Evolutionary conservation across 1,284 basidiomycete species (phyloP).

Genomic region (Leccinum colubrinum): DNA sequence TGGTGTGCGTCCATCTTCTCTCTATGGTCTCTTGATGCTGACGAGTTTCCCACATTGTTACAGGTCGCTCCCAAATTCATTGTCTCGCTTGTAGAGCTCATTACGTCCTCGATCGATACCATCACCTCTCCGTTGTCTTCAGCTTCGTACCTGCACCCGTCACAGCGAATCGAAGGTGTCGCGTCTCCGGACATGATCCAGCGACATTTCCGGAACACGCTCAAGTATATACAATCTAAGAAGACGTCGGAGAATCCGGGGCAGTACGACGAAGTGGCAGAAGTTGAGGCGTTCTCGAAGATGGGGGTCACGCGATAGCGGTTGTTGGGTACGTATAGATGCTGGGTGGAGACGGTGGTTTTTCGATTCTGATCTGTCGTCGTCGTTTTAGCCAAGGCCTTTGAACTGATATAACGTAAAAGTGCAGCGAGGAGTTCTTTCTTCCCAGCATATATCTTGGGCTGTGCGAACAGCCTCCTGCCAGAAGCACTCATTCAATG

Average conservation of each 20-base stretch:
- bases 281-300: too few species aligned
- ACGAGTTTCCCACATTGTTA: not conserved
- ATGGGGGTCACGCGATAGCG: slow-evolving; percentile 1
- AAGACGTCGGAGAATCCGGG: too few species aligned
- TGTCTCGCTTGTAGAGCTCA: slow-evolving; percentile 90
- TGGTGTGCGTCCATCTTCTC: slow-evolving; percentile 37
- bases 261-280: too few species aligned
- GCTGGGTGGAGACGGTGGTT: too few species aligned
- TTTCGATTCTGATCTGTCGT: too few species aligned
- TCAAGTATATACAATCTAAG: slow-evolving; percentile 47
- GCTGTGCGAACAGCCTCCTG: too few species aligned
- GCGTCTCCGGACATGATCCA: slow-evolving; percentile 90
- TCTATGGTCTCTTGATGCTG: not conserved
- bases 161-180: slow-evolving; percentile 84
- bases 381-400: too few species aligned
- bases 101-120: slow-evolving; percentile 87
- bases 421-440: too few species aligned
- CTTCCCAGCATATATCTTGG: too few species aligned
- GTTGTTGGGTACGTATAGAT: too few species aligned
- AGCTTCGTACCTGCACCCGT: slow-evolving; percentile 76
- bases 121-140: slow-evolving; percentile 58
- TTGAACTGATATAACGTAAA: too few species aligned
- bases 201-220: slow-evolving; percentile 89
- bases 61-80: slow-evolving; percentile 79
- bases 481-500: too few species aligned